Evolutionary conservation across 176 grass and related monocot species (phyloP), one percentile per base, ranked within the genome.

Genomic region (Aegilops longissima): DNA sequence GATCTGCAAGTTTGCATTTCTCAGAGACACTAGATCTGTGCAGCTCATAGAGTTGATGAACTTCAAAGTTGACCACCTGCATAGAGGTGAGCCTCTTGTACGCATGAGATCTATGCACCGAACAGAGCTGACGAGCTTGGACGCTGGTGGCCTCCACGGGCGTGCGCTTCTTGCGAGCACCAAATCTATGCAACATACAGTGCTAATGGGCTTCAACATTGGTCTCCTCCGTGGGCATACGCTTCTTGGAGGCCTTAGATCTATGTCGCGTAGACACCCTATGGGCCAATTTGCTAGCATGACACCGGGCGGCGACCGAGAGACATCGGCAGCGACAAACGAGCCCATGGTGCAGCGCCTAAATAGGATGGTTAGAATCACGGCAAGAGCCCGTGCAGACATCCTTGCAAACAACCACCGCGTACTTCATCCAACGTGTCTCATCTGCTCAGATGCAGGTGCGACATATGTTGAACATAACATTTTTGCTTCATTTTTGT

Each of bases 11-110:
- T 31, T 18, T 14, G 49, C 17, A 71, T 11, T 3, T 70, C 33
- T 38, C 4, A 0, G 0, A 6, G 11, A n/a, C 21, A 25, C 3
- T 6, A 1, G 12, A 1, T 20, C 0, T n/a, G 0, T 58, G 54
- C 6, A 7, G 6, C 52, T 18, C 6, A 2, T 2, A 21, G 51
- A 17, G 51, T 54, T 54, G 51, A 58, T 2, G 54, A 18, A 3
- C 33, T 36, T 39, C 16, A 16, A 54, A 54, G 51, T 54, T 1
- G 18, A n/a, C 11, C n/a, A 1, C 1, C 8, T 11, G 1, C 35
- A 71, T 9, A 9, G 9, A 1, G 33, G 21, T 39, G 5, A 17
- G 3, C 33, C 9, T 35, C 31, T 70, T 2, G 3, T 20, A 16
- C 0, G n/a, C n/a, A 45, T 4, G 0, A 12, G n/a, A 44, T 6